Percentiles rank a stretch among this genome's conserved stretches.
Evolutionary conservation across 345 rosid genomes (phyloP).

Genomic region (Acer saccharum): DNA sequence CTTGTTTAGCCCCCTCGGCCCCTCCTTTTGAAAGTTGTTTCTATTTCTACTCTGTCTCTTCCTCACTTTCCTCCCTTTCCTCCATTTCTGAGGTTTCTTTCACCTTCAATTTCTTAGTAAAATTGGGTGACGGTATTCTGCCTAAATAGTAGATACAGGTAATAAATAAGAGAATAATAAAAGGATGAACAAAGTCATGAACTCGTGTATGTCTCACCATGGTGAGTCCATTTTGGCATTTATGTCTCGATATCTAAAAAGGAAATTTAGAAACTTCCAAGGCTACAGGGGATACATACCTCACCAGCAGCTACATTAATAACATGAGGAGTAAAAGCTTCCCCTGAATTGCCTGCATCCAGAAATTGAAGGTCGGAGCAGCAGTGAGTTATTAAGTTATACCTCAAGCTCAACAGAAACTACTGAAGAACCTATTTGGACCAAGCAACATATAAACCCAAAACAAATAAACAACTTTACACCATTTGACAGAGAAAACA

Average conservation of each 20-base stretch:
- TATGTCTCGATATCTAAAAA: conserved; percentile 1
- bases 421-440: neutral
- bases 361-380: conserved; percentile 12
- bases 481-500: neutral
- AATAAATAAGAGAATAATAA: too few species aligned
- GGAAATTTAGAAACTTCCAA: conserved; percentile 1
- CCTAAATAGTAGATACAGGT: too few species aligned
- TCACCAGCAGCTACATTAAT: conserved; percentile 76
- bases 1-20: too few species aligned
- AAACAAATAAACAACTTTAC: neutral
- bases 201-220: neutral
- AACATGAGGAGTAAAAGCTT: conserved; percentile 77
- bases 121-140: too few species aligned
- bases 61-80: too few species aligned
- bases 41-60: too few species aligned
- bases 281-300: conserved; percentile 44
- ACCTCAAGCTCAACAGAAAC: neutral
- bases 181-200: neutral
- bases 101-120: too few species aligned
- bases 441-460: neutral
- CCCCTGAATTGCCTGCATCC: conserved; percentile 69
- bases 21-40: too few species aligned
- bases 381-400: conserved; percentile 3
- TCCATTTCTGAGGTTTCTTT: too few species aligned
- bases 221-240: neutral